phyloP scores from a whole-genome alignment of 495 filamentous ascomycete species.

The Penicillium turbatum region DNA sequence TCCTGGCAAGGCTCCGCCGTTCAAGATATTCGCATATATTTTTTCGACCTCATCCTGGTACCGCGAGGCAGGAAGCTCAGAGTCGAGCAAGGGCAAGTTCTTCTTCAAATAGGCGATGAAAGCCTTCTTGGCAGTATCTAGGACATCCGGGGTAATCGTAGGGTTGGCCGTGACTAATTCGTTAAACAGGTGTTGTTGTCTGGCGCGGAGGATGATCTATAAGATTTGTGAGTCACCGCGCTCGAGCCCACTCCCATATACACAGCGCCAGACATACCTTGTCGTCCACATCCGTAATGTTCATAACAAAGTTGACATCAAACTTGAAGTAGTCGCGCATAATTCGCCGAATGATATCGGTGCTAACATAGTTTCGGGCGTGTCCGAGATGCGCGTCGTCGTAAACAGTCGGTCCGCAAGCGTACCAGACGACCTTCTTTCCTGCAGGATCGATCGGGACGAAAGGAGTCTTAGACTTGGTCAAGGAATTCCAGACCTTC shows the following conservation, averaged over 20 bases:
- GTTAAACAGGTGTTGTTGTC: constrained; percentile 69
- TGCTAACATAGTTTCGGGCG: constrained; percentile 89
- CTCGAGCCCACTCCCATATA: not conserved
- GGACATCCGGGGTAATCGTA: constrained; percentile 46
- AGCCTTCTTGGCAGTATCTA: constrained; percentile 58
- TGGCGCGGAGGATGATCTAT: constrained; percentile 77
- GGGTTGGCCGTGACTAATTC: constrained; percentile 47
- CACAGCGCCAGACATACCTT: constrained; percentile 51
- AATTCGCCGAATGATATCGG: constrained; percentile 87
- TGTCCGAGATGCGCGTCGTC: constrained; percentile 89
- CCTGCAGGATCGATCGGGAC: constrained; percentile 62
- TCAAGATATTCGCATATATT: constrained; percentile 57
- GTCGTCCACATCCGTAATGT: constrained; percentile 91
- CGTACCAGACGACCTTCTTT: constrained; percentile 81
- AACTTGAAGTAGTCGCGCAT: constrained; percentile 82
- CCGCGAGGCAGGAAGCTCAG: constrained; percentile 33
- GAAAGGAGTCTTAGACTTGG: constrained; percentile 67
- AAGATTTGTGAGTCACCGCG: constrained; percentile 9
- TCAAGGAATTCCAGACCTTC: constrained; percentile 69
- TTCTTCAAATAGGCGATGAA: constrained; percentile 69
- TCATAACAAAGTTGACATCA: constrained; percentile 89
- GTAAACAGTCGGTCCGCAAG: constrained; percentile 89
- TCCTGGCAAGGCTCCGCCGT: constrained; percentile 49
- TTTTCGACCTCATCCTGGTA: constrained; percentile 55
- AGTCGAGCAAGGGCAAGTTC: constrained; percentile 63